These are phyloP conservation scores for Fonsecaea pedrosoi DNA, from an alignment of 2,329 filamentous ascomycete species.

Conservation along the genomic window DNA sequence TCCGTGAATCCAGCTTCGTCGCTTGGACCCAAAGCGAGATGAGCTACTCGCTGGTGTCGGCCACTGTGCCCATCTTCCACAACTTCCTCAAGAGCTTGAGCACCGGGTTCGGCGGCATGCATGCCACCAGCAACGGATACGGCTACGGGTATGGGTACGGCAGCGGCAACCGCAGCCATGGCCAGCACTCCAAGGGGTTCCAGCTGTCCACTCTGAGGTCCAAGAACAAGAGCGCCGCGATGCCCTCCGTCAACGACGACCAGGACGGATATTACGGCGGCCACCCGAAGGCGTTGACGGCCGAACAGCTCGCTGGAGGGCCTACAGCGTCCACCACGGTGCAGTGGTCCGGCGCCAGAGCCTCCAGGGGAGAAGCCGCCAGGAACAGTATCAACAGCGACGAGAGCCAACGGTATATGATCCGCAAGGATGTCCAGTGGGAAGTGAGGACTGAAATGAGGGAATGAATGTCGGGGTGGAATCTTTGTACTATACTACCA, in stretches of 20 bases:
- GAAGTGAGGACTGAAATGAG: conserved; percentile 6
- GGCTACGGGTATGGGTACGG: conserved; percentile 7
- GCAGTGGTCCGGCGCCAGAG: background rate
- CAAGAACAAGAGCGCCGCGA: conserved; percentile 11
- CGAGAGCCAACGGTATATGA: conserved; percentile 30
- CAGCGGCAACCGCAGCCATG: background rate
- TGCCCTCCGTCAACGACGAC: background rate
- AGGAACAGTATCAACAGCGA: conserved; percentile 28
- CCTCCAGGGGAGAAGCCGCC: conserved; percentile 14
- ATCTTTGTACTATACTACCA: too few species aligned
- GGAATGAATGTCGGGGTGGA: background rate
- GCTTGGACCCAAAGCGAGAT: conserved; percentile 49
- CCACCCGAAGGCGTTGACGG: background rate
- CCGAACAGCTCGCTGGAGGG: background rate
- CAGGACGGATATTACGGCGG: conserved; percentile 1
- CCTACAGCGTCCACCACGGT: background rate
- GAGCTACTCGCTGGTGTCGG: conserved; percentile 47
- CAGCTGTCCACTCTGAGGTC: conserved; percentile 30
- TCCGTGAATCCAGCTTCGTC: conserved; percentile 45
- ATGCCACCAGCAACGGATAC: conserved; percentile 19
- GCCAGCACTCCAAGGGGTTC: conserved; percentile 11
- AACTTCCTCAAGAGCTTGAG: conserved; percentile 45
- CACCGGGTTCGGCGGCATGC: conserved; percentile 34
- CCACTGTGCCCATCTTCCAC: conserved; percentile 48
- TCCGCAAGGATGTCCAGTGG: conserved; percentile 28